A percentile compares a stretch with the other conserved stretches of the same genome.
phyloP scores from a whole-genome alignment of 768 basidiomycete genomes.

The Paxillus rubicundulus region DNA sequence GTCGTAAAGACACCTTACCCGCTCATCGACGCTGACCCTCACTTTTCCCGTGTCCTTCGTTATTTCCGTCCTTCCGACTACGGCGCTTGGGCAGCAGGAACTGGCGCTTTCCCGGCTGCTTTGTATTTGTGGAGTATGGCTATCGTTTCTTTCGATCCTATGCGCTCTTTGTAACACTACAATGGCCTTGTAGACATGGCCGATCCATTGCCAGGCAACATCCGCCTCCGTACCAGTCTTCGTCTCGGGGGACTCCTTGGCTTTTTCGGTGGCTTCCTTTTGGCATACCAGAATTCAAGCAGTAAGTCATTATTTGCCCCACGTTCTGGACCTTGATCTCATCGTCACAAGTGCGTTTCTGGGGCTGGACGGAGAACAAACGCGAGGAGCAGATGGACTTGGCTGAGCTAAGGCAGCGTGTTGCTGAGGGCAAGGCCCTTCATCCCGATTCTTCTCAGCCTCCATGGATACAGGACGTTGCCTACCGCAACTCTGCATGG shows the following conservation, averaged over 20 bases:
- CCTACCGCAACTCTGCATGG: conserved; percentile 85
- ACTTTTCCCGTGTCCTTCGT: conserved; percentile 79
- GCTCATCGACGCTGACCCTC: conserved; percentile 92
- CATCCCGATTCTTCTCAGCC: conserved; percentile 84
- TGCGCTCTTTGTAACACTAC: conserved; percentile 9
- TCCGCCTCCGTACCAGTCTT: conserved; percentile 39
- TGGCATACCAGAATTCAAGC: conserved; percentile 89
- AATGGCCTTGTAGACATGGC: conserved; percentile 39
- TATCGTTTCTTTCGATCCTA: conserved; percentile 1
- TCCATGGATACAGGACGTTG: conserved; percentile 81
- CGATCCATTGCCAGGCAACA: conserved; percentile 38
- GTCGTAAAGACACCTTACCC: conserved; percentile 70
- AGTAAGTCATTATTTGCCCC: conserved; percentile 47
- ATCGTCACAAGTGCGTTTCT: conserved; percentile 71
- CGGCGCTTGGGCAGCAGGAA: conserved; percentile 75
- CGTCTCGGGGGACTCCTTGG: conserved; percentile 74
- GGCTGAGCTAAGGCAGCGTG: conserved; percentile 73
- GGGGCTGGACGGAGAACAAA: conserved; percentile 91
- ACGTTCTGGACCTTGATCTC: conserved; percentile 8
- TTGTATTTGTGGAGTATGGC: conserved; percentile 81
- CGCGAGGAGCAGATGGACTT: conserved; percentile 77
- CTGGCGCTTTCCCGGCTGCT: conserved; percentile 77
- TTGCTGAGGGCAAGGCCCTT: conserved; percentile 75
- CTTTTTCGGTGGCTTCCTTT: conserved; percentile 85
- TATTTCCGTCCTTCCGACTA: conserved; percentile 91